phyloP scores from a whole-genome alignment of 1,284 basidiomycete species.

The Cerrena zonata region DNA sequence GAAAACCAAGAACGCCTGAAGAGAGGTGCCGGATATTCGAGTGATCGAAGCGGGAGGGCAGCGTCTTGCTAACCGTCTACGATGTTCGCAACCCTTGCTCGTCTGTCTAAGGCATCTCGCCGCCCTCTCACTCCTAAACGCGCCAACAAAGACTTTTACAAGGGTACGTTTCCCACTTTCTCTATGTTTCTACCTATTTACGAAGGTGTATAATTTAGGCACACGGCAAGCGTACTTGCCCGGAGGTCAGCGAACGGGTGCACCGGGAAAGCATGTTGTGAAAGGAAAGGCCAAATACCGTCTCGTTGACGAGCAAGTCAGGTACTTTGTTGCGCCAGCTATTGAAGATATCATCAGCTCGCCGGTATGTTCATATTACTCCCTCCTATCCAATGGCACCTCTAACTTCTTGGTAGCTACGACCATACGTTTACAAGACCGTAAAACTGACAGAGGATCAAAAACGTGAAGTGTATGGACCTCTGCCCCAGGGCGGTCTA shows the following conservation, averaged over 20 bases:
- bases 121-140: slow-evolving; percentile 75
- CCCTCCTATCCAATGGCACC: slow-evolving; percentile 1
- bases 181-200: neutral
- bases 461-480: slow-evolving; percentile 30
- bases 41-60: too few relatives aligned
- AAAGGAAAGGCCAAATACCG: slow-evolving; percentile 73
- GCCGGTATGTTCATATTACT: slow-evolving; percentile 42
- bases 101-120: slow-evolving; percentile 75
- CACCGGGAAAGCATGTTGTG: slow-evolving; percentile 77
- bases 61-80: too few relatives aligned
- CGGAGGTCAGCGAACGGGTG: slow-evolving; percentile 80
- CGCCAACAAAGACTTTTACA: slow-evolving; percentile 91
- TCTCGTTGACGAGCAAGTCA: slow-evolving; percentile 74
- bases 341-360: slow-evolving; percentile 59
- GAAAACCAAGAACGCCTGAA: too few relatives aligned
- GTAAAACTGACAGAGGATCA: slow-evolving; percentile 23
- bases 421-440: slow-evolving; percentile 29
- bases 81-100: slow-evolving; percentile 64
- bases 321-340: slow-evolving; percentile 77
- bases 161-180: slow-evolving; percentile 50
- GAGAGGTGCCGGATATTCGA: too few relatives aligned
- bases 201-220: slow-evolving; percentile 42
- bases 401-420: slow-evolving; percentile 23
- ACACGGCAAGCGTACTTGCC: slow-evolving; percentile 78
- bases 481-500: slow-evolving; percentile 32